Base-by-base conservation (phyloP, 306 rosid species). In the Rosa lucieae region DNA sequence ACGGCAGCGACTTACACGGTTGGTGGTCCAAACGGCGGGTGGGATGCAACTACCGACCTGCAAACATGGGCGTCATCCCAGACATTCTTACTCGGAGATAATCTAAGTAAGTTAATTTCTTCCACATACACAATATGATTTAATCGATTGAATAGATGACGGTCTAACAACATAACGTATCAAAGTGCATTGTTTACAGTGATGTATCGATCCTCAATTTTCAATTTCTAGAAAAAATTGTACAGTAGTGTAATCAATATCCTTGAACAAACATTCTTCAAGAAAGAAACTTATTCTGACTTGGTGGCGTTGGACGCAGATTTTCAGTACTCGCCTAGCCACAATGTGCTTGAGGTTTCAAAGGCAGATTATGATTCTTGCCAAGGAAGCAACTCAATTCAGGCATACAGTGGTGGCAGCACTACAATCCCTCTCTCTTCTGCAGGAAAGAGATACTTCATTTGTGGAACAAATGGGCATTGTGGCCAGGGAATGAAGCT, bases 401-500 rank as follows among this genome's bases (percentile, higher is more conserved):
- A 88, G 79, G 75, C 90, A 26, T 86, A 84, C 89, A 89, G 1
- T 52, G 90, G 78, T 67, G 97, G 99, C 2, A 76, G 81, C 84
- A 87, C 97, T 49, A 83, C 78, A 55, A 81, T 95, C 69, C 77
- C 91, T 74, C 97, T 95, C 51, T 67, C 84, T 55, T 78, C 95
- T 66, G 81, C 88, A 46, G 96, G 94, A n/a, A 91, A 90, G 77
- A 89, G 95, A 79, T 87, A 88, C 86, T 95, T 91, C 92, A 88
- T 91, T 73, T 95, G 99, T 86, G 97, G 95, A 44, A 49, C 83
- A 42, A 0, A 20, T 0, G 97, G 95, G 59, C 99, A 95, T 81
- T 95, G 99, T 78, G 56, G 51, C 82, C 70, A 72, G 70, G 99
- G 98, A 78, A 92, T 92, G 99, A 92, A 89, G 86, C 69, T 92